phyloP scores from a whole-genome alignment of 1,284 basidiomycete species.

The Afroboletus lepidellus region DNA sequence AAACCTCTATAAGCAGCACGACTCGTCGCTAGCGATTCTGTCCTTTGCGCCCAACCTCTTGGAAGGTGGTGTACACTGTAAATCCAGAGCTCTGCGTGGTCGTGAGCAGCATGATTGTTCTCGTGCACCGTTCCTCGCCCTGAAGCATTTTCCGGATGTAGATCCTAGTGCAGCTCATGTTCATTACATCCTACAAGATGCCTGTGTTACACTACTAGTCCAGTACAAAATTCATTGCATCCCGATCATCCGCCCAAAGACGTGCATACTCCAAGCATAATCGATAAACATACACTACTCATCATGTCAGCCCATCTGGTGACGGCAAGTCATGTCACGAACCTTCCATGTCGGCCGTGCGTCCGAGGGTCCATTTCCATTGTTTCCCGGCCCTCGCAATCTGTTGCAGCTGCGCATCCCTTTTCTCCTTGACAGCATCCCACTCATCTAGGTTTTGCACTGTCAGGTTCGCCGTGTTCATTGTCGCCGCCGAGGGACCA shows the following conservation, averaged over 20 bases:
- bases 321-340: slow-evolving; percentile 4
- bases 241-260: slow-evolving; percentile 50
- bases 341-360: slow-evolving; percentile 90
- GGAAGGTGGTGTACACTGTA: no score
- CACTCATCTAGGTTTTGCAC: slow-evolving; percentile 19
- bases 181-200: no score
- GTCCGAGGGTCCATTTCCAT: slow-evolving; percentile 83
- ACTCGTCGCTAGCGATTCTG: no score
- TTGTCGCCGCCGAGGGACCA: slow-evolving; percentile 65
- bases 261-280: slow-evolving; percentile 88
- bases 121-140: no score
- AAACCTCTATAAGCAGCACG: no score
- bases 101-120: no score
- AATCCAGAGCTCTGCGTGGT: no score
- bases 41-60: no score
- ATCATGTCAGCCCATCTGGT: slow-evolving; percentile 5
- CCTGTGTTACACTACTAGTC: no score
- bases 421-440: slow-evolving; percentile 49
- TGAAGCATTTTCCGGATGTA: no score
- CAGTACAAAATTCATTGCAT: not conserved
- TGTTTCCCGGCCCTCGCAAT: slow-evolving; percentile 87
- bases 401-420: slow-evolving; percentile 72
- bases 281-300: slow-evolving; percentile 78
- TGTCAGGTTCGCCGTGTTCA: slow-evolving; percentile 50
- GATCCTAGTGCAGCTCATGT: no score